phyloP scores from a whole-genome alignment of 2,329 filamentous ascomycete species.

The Pseudogymnoascus sp. region DNA sequence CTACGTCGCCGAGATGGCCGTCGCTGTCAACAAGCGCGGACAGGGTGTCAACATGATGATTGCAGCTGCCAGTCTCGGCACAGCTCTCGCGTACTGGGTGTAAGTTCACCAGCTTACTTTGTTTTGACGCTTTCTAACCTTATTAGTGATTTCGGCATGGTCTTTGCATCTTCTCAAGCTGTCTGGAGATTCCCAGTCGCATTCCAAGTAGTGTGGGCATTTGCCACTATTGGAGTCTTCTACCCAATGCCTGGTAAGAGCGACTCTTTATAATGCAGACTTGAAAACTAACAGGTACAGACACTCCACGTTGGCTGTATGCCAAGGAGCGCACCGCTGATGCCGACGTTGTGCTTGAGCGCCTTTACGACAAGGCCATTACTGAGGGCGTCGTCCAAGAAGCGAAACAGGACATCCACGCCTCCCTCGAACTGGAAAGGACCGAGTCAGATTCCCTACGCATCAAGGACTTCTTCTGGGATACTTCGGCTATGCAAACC shows the following conservation, averaged over 20 bases:
- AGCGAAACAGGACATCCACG: neutral
- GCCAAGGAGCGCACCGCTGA: constrained; percentile 15
- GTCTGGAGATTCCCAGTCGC: constrained; percentile 31
- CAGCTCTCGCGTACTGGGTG: constrained; percentile 31
- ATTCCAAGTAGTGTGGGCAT: constrained; percentile 26
- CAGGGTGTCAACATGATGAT: constrained; percentile 28
- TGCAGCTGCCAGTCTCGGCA: constrained; percentile 23
- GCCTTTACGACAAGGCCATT: neutral
- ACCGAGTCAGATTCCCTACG: neutral
- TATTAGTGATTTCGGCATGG: constrained; percentile 28
- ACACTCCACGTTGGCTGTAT: constrained; percentile 29
- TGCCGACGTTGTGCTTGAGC: neutral
- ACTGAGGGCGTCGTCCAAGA: neutral
- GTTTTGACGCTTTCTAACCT: constrained; percentile 22
- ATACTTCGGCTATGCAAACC: neutral
- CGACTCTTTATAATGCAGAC: constrained; percentile 13
- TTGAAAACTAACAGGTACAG: constrained; percentile 13
- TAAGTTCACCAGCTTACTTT: constrained; percentile 23
- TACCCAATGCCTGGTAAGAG: constrained; percentile 10
- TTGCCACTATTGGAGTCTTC: constrained; percentile 22
- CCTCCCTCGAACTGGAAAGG: constrained; percentile 1
- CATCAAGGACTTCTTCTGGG: constrained; percentile 7
- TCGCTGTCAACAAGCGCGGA: constrained; percentile 24
- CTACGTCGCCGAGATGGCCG: constrained; percentile 29
- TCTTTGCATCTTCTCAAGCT: constrained; percentile 24